Conservation (phyloP, 768 basidiomycete species). For the Paxillus rubicundulus region DNA sequence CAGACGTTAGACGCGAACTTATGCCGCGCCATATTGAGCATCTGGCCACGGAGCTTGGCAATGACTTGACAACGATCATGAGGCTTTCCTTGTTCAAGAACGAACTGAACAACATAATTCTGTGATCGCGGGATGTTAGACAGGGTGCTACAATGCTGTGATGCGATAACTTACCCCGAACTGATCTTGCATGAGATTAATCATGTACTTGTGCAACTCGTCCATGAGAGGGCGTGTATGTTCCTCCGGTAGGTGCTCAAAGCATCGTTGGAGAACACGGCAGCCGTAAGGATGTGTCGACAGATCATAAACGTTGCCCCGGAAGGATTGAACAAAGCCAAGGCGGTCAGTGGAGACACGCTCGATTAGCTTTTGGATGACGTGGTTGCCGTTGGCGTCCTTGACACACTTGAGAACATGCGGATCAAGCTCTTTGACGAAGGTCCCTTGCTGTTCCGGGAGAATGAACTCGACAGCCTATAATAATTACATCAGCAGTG, state of each 20-base stretch:
- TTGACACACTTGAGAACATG: conserved; percentile 84
- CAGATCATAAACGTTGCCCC: conserved; percentile 74
- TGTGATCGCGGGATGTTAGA: conserved; percentile 29
- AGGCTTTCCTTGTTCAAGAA: conserved; percentile 75
- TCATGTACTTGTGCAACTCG: conserved; percentile 72
- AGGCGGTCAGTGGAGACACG: conserved; percentile 74
- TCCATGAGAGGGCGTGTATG: conserved; percentile 72
- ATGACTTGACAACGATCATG: conserved; percentile 70
- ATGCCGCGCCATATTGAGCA: conserved; percentile 77
- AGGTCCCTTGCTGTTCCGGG: conserved; percentile 70
- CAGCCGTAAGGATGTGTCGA: conserved; percentile 92
- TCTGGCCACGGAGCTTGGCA: conserved; percentile 67
- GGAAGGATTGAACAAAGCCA: conserved; percentile 71
- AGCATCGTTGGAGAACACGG: conserved; percentile 89
- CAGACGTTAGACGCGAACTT: conserved; percentile 97
- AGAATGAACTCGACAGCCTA: conserved; percentile 83
- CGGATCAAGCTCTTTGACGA: conserved; percentile 78
- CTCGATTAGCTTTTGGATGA: conserved; percentile 88
- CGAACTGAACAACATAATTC: conserved; percentile 96
- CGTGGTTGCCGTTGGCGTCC: conserved; percentile 93
- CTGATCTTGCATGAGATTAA: conserved; percentile 82
- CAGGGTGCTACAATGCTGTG: background rate
- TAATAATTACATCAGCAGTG: conserved; percentile 9
- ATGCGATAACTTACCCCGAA: conserved; percentile 66
- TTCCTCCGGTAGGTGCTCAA: conserved; percentile 76